phyloP scores from a whole-genome alignment of 73 alveolate genomes.

The Tetrahymena thermophila region DNA sequence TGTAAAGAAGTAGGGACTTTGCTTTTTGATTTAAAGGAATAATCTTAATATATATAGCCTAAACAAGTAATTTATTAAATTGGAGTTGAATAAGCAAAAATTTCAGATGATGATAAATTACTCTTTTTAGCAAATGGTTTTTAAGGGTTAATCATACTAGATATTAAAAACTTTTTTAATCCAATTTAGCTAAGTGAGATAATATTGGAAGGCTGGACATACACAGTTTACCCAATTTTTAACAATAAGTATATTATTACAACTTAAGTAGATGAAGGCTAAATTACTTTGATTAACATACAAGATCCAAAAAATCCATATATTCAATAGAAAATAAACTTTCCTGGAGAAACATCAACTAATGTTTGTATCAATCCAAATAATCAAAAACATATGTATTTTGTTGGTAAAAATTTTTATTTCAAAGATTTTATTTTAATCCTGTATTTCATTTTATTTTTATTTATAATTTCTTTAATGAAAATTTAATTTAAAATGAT shows the following conservation, averaged over 20 bases:
- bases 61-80: not conserved
- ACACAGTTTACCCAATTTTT: not conserved
- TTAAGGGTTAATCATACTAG: not conserved
- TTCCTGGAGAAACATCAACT: not conserved
- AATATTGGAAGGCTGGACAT: not conserved
- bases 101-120: not conserved
- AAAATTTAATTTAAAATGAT: too few species aligned
- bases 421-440: too few species aligned
- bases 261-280: not conserved
- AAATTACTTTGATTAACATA: not conserved
- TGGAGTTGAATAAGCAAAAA: not conserved
- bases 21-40: not conserved
- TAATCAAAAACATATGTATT: not conserved
- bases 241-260: not conserved
- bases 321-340: not conserved
- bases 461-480: too few species aligned
- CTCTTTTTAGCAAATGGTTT: not conserved
- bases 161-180: not conserved
- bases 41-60: not conserved
- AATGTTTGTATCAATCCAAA: not conserved
- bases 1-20: not conserved
- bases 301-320: not conserved
- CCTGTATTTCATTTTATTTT: too few species aligned
- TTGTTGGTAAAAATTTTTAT: not conserved
- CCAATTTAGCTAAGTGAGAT: not conserved